A percentile compares a stretch with the other conserved stretches of the same genome.
These are phyloP conservation scores for Neopestalotiopsis rosae DNA, from an alignment of 2,329 filamentous ascomycete genomes.

Conservation along the genomic window DNA sequence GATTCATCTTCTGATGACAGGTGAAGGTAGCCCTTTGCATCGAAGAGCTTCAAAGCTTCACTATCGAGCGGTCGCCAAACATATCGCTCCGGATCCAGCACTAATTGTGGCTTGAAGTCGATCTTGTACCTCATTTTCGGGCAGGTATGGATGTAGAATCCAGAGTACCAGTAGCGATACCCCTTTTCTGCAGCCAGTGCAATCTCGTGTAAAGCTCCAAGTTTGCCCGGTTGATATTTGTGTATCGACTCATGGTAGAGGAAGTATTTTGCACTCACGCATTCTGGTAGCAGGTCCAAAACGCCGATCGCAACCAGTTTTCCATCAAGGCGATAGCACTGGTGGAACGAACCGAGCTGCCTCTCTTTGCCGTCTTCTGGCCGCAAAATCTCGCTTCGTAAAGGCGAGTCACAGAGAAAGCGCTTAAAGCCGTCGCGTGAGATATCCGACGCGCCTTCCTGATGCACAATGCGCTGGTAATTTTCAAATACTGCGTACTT, in stretches of 20 bases:
- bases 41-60: conserved; percentile 54
- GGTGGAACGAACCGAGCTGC: conserved; percentile 76
- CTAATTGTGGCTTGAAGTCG: conserved; percentile 75
- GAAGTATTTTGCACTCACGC: conserved; percentile 84
- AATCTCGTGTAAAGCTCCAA: conserved; percentile 77
- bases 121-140: conserved; percentile 87
- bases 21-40: conserved; percentile 62
- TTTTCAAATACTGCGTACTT: conserved; percentile 76
- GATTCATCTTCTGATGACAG: conserved; percentile 39
- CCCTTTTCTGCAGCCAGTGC: conserved; percentile 70
- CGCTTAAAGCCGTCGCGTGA: conserved; percentile 66
- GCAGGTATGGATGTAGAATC: conserved; percentile 83
- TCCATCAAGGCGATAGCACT: conserved; percentile 81
- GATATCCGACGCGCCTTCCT: conserved; percentile 66
- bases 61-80: conserved; percentile 66
- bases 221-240: conserved; percentile 73
- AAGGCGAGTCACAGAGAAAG: conserved; percentile 76
- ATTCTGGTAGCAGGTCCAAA: conserved; percentile 76
- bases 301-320: conserved; percentile 77
- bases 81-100: conserved; percentile 72
- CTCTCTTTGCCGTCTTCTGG: conserved; percentile 56
- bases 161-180: conserved; percentile 79
- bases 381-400: conserved; percentile 53
- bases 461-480: conserved; percentile 77
- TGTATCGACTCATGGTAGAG: conserved; percentile 79